Percentiles rank a stretch among this genome's conserved stretches.
phyloP scores from a whole-genome alignment of 2,329 filamentous ascomycete species.

The Curvularia sp. region DNA sequence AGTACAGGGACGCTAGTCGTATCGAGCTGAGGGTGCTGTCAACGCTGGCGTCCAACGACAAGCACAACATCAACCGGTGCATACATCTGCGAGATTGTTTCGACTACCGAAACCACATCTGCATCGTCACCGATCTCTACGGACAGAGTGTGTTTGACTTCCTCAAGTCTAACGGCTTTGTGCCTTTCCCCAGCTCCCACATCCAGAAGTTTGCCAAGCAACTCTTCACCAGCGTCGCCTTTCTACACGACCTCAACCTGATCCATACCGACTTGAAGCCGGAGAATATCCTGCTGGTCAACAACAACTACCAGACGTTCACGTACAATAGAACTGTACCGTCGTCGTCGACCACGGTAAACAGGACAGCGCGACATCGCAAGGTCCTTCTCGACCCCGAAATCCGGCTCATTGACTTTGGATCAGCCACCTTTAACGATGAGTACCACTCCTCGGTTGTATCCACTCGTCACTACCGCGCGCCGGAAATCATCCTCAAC shows the following conservation, averaged over 20 bases:
- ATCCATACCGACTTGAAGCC: conserved; percentile 86
- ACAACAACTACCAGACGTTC: conserved; percentile 71
- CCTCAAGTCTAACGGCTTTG: conserved; percentile 91
- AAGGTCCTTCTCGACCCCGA: conserved; percentile 70
- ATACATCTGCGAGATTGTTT: conserved; percentile 97
- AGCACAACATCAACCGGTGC: conserved; percentile 90
- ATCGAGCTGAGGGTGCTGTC: conserved; percentile 94
- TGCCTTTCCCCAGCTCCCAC: conserved; percentile 97
- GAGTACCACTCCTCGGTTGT: conserved; percentile 74
- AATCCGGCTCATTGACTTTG: conserved; percentile 72
- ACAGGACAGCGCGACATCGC: conserved; percentile 66
- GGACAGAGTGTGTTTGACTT: conserved; percentile 99
- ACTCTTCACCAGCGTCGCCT: conserved; percentile 96
- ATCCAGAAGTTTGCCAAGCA: conserved; percentile 97
- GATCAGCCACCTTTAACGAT: conserved; percentile 72
- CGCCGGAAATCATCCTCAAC: conserved; percentile 72
- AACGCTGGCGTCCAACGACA: conserved; percentile 89
- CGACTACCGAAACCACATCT: conserved; percentile 96
- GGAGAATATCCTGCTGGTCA: conserved; percentile 72
- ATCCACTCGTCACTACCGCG: conserved; percentile 70
- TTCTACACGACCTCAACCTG: conserved; percentile 94
- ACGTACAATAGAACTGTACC: conserved; percentile 73
- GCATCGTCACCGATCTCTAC: conserved; percentile 77
- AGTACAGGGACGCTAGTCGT: conserved; percentile 93
- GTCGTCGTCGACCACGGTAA: conserved; percentile 66